These are phyloP conservation scores for Amphicarpaea edgeworthii DNA, from an alignment of 306 rosid species.

Conservation along the genomic window DNA sequence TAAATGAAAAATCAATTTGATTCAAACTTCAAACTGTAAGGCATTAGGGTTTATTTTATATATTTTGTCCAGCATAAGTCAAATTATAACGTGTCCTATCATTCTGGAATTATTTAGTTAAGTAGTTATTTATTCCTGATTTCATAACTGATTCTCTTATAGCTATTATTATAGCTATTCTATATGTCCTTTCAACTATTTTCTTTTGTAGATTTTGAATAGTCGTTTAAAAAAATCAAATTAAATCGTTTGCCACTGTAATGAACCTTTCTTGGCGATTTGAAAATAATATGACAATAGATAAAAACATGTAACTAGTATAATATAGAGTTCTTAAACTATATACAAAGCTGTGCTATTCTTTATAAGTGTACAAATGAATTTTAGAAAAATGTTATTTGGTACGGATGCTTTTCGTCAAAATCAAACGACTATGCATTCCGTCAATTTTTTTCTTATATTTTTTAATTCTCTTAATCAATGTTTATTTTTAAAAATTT, in stretches of 20 bases:
- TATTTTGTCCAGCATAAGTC: too few relatives aligned
- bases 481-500: too few relatives aligned
- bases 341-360: background rate
- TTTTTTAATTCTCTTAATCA: too few relatives aligned
- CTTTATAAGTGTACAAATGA: background rate
- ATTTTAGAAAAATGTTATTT: too few relatives aligned
- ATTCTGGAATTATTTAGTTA: conserved; percentile 4
- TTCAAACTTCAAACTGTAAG: too few relatives aligned
- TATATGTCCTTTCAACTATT: background rate
- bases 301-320: background rate
- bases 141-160: background rate
- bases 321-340: background rate
- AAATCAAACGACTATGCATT: too few relatives aligned
- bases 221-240: background rate
- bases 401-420: too few relatives aligned
- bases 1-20: too few relatives aligned
- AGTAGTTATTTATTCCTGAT: conserved; percentile 27
- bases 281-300: background rate
- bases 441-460: too few relatives aligned
- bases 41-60: background rate
- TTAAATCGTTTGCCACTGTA: background rate
- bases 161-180: background rate
- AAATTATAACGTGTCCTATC: background rate
- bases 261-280: background rate
- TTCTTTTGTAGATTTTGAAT: background rate